Evolutionary conservation across 2,329 filamentous ascomycete species (phyloP).

Genomic region (Calonectria montana): DNA sequence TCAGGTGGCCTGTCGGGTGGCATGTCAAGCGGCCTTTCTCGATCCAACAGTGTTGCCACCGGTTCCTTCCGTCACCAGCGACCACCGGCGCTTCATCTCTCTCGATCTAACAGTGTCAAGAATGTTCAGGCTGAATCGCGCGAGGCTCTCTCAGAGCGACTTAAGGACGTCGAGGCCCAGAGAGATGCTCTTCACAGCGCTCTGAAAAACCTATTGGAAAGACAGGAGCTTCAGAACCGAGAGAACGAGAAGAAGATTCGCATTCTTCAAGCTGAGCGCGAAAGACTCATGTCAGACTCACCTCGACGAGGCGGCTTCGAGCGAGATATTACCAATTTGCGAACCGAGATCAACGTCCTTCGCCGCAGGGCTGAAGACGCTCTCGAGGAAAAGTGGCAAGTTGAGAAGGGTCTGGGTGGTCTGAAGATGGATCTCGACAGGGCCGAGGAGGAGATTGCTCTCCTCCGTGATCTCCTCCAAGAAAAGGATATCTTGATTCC

Average conservation of each 20-base stretch:
- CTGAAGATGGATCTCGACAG: constrained; percentile 97
- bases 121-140: constrained; percentile 65
- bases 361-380: constrained; percentile 92
- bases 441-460: constrained; percentile 90
- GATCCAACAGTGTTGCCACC: constrained; percentile 76
- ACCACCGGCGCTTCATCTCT: constrained; percentile 56
- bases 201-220: constrained; percentile 84
- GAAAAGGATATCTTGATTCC: constrained; percentile 86
- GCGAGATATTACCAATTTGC: constrained; percentile 81
- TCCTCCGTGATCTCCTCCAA: constrained; percentile 80
- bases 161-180: constrained; percentile 95
- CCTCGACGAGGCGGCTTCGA: constrained; percentile 85
- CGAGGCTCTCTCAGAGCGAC: constrained; percentile 78
- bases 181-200: constrained; percentile 91
- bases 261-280: constrained; percentile 81
- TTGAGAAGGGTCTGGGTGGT: constrained; percentile 88
- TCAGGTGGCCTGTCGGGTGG: constrained; percentile 62
- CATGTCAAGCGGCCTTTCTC: constrained; percentile 63
- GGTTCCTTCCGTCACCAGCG: constrained; percentile 55
- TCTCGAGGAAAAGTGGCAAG: constrained; percentile 94
- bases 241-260: constrained; percentile 86
- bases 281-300: constrained; percentile 75
- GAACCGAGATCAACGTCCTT: constrained; percentile 86
- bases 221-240: constrained; percentile 85
- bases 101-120: constrained; percentile 71